These are phyloP conservation scores for Russula sp. DNA, from an alignment of 768 basidiomycete species.

Conservation along the genomic window DNA sequence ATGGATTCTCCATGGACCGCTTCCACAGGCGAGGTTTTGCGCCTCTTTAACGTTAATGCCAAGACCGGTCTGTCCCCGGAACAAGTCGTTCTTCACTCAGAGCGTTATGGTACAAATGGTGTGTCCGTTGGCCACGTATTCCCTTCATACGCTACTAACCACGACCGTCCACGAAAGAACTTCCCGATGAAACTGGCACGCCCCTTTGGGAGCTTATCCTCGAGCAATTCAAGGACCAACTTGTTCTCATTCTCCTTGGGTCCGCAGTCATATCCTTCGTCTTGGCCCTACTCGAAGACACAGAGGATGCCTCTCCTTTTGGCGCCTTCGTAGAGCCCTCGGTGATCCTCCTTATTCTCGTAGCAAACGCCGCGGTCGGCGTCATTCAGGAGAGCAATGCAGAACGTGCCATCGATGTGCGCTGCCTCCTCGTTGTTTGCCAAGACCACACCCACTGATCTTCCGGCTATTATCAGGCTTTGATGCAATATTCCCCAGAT, in stretches of 20 bases:
- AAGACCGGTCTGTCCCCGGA: constrained; percentile 1
- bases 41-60: not conserved
- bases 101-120: constrained; percentile 21
- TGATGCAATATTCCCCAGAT: constrained; percentile 96
- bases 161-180: constrained; percentile 43
- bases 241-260: constrained; percentile 92
- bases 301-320: constrained; percentile 55
- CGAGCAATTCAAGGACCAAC: constrained; percentile 99
- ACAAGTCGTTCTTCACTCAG: constrained; percentile 12
- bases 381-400: constrained; percentile 96
- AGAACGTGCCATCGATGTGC: constrained; percentile 93
- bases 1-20: constrained; percentile 19
- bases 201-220: constrained; percentile 91
- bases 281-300: constrained; percentile 81
- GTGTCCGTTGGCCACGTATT: not conserved
- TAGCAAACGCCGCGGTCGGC: constrained; percentile 96
- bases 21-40: constrained; percentile 1
- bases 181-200: constrained; percentile 89
- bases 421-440: constrained; percentile 28
- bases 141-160: not conserved
- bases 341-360: constrained; percentile 91
- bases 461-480: constrained; percentile 48
- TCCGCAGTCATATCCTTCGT: constrained; percentile 93
- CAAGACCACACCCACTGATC: not conserved
- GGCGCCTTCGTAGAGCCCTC: constrained; percentile 93